Base-by-base conservation (phyloP, 306 rosid species). In the Cyclanthera cordifolia region DNA sequence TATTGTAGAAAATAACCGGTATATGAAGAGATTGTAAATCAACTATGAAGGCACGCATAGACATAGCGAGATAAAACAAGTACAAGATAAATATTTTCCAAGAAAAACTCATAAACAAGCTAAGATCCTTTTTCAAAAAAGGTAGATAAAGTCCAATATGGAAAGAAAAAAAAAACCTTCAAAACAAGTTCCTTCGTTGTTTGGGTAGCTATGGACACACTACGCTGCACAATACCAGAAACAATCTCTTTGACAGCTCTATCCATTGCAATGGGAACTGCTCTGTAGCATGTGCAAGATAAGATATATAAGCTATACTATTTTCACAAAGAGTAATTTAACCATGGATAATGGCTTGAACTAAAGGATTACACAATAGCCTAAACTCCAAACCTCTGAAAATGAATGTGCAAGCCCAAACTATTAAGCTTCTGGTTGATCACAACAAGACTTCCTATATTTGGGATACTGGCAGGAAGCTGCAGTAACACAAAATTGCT, bases 191-290 rank as follows among this genome's bases (percentile, higher is more conserved):
- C 99, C 78, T 94, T 94, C 7, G 99, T 94, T 30, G 99, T 94
- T 79, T 94, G 97, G 51, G 99, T 88, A 37, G 97, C 99, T 75
- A 94, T 94, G 70, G 99, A 94, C 72, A 94, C 97, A 77, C 95
- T 90, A 27, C 99, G 99, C 82, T 90, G 96, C 76, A 94, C 96
- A 66, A 94, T 88, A 58, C 90, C 78, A 66, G 86, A 16, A 73
- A 90, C 96, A 30, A 90, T 94, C 66, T 94, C 96, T 75, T 88
- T 90, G 77, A 94, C 89, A 68, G 99, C 97, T 83, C 92, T 82
- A 70, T 94, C 96, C 97, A 94, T 90, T 25, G 99, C 97, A 76
- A 86, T 73, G 10, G 97, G 97, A 63, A 94, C 97, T 39, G 75
- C 80, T 81, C 99, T 90, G 83, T 50, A 76, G 71, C 73, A 60